Conservation (phyloP, 139 green algal genomes). For the Deuterostichococcus epilithicus region DNA sequence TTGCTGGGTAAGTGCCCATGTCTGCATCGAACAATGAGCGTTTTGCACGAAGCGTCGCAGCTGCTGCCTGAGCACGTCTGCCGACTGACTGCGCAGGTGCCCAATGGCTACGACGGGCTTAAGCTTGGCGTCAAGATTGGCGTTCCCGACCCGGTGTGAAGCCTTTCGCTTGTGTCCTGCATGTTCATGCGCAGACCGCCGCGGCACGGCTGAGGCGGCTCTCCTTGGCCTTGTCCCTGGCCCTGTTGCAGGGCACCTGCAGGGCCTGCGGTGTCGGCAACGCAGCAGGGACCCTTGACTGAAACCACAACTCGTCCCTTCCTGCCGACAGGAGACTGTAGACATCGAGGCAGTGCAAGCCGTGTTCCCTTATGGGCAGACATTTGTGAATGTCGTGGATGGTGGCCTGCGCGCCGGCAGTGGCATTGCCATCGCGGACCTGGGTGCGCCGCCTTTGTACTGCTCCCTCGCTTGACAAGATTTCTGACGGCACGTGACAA, state of each 20-base stretch:
- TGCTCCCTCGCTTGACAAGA: too few species aligned
- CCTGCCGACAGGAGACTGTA: conserved; percentile 15
- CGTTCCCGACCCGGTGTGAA: conserved; percentile 14
- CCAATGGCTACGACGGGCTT: conserved; percentile 37
- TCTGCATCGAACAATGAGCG: too few species aligned
- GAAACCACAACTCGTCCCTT: background rate
- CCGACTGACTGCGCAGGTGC: too few species aligned
- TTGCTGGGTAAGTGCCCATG: too few species aligned
- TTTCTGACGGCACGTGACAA: background rate
- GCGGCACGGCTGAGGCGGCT: background rate
- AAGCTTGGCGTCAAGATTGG: conserved; percentile 42
- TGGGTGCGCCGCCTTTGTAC: background rate
- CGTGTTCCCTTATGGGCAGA: conserved; percentile 43
- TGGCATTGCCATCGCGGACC: conserved; percentile 27
- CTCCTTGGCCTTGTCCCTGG: background rate
- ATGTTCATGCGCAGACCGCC: background rate
- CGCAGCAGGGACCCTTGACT: background rate
- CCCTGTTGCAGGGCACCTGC: background rate
- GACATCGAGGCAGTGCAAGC: conserved; percentile 19
- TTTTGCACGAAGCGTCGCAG: too few species aligned
- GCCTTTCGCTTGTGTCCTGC: background rate
- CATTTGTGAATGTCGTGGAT: conserved; percentile 7
- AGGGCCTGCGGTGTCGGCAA: background rate
- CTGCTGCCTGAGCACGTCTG: too few species aligned
- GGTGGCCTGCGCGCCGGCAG: conserved; percentile 29